phyloP scores from a whole-genome alignment of 2,329 filamentous ascomycete species.

The Ceratocystis colombiana region DNA sequence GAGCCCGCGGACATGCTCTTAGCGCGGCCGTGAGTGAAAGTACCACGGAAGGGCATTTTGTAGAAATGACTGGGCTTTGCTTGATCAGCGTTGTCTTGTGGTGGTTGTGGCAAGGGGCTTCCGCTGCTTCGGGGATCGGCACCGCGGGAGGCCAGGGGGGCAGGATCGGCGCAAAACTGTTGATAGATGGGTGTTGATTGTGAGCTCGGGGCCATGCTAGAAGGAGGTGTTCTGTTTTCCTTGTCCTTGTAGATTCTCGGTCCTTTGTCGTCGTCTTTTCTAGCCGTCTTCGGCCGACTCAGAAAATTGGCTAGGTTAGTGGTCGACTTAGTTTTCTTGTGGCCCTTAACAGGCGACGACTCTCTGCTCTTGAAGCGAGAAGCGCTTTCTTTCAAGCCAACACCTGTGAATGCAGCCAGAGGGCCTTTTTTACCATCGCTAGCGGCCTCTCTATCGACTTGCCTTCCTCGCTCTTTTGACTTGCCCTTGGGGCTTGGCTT shows the following conservation, averaged over 20 bases:
- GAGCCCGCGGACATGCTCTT: slow-evolving; percentile 29
- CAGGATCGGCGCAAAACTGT: slow-evolving; percentile 21
- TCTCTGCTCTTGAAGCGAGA: slow-evolving; percentile 36
- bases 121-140: slow-evolving; percentile 15
- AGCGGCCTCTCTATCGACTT: slow-evolving; percentile 30
- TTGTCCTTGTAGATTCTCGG: slow-evolving; percentile 23
- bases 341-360: slow-evolving; percentile 45
- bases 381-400: slow-evolving; percentile 24
- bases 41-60: slow-evolving; percentile 25
- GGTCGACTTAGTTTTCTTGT: slow-evolving; percentile 71
- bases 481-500: not conserved
- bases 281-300: slow-evolving; percentile 62
- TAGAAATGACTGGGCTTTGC: slow-evolving; percentile 19
- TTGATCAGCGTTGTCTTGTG: not conserved
- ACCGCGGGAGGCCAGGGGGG: slow-evolving; percentile 3
- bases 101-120: slow-evolving; percentile 9
- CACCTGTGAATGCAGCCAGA: slow-evolving; percentile 19
- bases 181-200: slow-evolving; percentile 21
- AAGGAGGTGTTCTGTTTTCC: slow-evolving; percentile 25
- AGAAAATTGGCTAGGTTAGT: slow-evolving; percentile 72
- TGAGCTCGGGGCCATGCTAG: slow-evolving; percentile 18
- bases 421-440: slow-evolving; percentile 12
- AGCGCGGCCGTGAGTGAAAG: slow-evolving; percentile 34
- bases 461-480: slow-evolving; percentile 30
- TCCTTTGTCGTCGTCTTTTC: slow-evolving; percentile 36